Base-by-base conservation (phyloP, 768 basidiomycete genomes). In the Tephrocybe sp. region DNA sequence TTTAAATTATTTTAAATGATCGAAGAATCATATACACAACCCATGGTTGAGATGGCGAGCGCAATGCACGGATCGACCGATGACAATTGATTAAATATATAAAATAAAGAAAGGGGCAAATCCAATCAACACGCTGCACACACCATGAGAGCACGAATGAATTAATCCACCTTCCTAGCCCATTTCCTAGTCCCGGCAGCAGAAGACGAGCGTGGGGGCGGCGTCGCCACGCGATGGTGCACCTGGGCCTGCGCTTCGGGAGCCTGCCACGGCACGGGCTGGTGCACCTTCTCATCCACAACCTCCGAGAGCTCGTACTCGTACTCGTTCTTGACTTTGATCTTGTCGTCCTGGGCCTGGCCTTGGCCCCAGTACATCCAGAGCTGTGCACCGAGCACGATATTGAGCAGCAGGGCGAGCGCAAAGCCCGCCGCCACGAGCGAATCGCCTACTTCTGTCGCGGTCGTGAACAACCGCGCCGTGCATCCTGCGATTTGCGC, bases 391-490 rank as follows among this genome's bases (percentile, higher is more conserved):
- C 89, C 94, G 11, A 98, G 70, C n/a, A 96, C 74, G 49, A 84
- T 53, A 67, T 99, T 99, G 9, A 98, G 74, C 5, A 83, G 37
- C 1, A 96, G 82, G 1, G 92, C 92, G 18, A 94, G 77, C 0
- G 78, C 83, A 66, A 94, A 98, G 22, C 93, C 90, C 21, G 89
- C 87, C 16, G 83, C 72, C 55, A 98, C 81, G 55, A 97, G 75
- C 7, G 64, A 57, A 66, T 98, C 97, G 43, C 85, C 82, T 49
- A 97, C 86, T 66, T 98, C 96, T 26, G 87, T 87, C 9, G 85
- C 79, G 11, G 93, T 98, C 6, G 97, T 99, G 75, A 94, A 98
- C 13, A 98, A 73, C 37, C 97, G 77, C 0, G 96, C 97, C 30
- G 92, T 72, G 67, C 94, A 97, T 19, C 97, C 96, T 1, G 76